These are phyloP conservation scores for Penicillium sp. DNA, from an alignment of 2,329 filamentous ascomycete genomes.

Conservation along the genomic window DNA sequence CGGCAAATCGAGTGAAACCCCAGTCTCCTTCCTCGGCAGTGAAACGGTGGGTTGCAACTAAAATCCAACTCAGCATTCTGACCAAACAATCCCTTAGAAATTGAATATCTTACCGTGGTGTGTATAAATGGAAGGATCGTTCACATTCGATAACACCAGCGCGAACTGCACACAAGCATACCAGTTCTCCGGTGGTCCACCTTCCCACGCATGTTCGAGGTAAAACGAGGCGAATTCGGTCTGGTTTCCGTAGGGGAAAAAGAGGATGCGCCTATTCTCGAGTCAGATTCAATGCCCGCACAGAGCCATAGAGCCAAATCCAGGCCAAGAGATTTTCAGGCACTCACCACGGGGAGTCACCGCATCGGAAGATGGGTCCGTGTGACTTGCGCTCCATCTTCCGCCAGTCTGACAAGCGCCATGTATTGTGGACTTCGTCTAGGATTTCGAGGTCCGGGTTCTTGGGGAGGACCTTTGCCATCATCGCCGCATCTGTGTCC, in stretches of 20 bases:
- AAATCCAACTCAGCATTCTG: conserved; percentile 1
- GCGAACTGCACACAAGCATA: conserved; percentile 95
- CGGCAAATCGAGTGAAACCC: conserved; percentile 97
- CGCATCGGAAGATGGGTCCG: conserved; percentile 82
- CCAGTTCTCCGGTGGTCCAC: conserved; percentile 82
- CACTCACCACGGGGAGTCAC: conserved; percentile 78
- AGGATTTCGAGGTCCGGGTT: conserved; percentile 77
- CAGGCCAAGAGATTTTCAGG: conserved; percentile 8
- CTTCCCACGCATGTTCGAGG: conserved; percentile 86
- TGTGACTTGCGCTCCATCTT: conserved; percentile 74
- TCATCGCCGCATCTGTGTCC: conserved; percentile 74
- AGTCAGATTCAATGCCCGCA: conserved; percentile 22
- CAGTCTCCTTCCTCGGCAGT: conserved; percentile 96
- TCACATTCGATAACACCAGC: conserved; percentile 88
- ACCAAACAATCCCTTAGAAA: background rate
- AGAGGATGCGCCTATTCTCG: conserved; percentile 74
- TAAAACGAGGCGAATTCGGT: conserved; percentile 93
- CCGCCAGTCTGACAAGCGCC: conserved; percentile 84
- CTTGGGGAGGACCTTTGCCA: conserved; percentile 71
- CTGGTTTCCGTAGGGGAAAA: conserved; percentile 94
- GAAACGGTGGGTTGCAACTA: conserved; percentile 86
- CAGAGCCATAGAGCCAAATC: background rate
- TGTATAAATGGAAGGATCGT: conserved; percentile 79
- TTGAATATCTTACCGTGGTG: conserved; percentile 59
- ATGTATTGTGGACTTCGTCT: conserved; percentile 73